Percentiles rank a stretch among this genome's conserved stretches.
Evolutionary conservation across 495 filamentous ascomycete species (phyloP).

Genomic region (Aspergillus kassunensis): DNA sequence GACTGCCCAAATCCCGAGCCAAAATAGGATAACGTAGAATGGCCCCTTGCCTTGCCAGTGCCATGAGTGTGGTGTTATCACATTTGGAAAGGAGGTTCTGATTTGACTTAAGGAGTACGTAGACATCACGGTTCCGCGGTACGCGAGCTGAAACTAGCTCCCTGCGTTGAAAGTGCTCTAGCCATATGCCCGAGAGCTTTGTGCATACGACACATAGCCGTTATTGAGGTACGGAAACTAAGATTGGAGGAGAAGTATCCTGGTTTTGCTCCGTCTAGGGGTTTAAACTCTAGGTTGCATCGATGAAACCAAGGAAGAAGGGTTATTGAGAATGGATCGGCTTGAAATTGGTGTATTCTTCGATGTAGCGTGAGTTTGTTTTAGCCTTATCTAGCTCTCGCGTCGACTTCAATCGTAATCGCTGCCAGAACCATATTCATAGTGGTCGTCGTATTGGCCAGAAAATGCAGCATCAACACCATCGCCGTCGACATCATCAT

Average conservation of each 20-base stretch:
- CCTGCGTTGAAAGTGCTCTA: neutral
- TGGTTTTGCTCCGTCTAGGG: neutral
- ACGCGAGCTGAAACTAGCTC: conserved; percentile 3
- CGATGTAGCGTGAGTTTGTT: neutral
- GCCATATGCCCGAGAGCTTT: neutral
- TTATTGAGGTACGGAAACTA: neutral
- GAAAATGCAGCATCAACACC: conserved; percentile 39
- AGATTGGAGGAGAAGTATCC: neutral
- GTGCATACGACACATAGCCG: neutral
- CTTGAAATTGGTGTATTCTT: conserved; percentile 3
- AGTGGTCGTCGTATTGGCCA: conserved; percentile 33
- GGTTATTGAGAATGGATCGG: neutral
- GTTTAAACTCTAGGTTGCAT: neutral
- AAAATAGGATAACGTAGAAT: conserved; percentile 2
- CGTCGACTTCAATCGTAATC: conserved; percentile 28
- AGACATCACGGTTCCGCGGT: neutral
- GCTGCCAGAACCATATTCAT: conserved; percentile 33
- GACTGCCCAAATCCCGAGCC: neutral
- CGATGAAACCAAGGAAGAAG: neutral
- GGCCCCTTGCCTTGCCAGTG: conserved; percentile 15
- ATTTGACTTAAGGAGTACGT: neutral
- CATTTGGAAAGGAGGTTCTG: neutral
- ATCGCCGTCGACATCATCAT: conserved; percentile 31
- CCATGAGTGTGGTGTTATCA: neutral
- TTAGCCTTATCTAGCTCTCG: neutral